phyloP scores from a whole-genome alignment of 495 filamentous ascomycete genomes.

The Gamarada debralockiae region DNA sequence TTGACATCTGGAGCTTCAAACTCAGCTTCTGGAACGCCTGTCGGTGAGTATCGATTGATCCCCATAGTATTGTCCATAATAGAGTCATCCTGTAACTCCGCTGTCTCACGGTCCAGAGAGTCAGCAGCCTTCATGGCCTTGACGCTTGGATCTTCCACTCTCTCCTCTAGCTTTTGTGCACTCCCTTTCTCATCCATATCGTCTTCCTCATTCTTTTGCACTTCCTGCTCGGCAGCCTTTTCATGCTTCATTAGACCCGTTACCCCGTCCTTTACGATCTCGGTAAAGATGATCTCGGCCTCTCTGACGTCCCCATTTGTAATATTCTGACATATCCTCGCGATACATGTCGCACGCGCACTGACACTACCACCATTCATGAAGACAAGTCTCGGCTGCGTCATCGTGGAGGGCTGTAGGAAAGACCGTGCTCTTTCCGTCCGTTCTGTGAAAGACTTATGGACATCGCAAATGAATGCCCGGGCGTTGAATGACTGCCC shows the following conservation, averaged over 20 bases:
- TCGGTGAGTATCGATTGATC: neutral
- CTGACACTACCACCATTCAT: conserved; percentile 46
- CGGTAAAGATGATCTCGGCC: conserved; percentile 40
- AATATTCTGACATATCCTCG: conserved; percentile 36
- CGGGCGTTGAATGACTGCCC: conserved; percentile 29
- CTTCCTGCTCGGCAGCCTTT: neutral
- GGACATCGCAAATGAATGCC: conserved; percentile 36
- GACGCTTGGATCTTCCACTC: conserved; percentile 29
- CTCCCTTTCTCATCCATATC: conserved; percentile 7
- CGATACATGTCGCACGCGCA: conserved; percentile 39
- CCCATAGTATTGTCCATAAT: neutral
- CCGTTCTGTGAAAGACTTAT: conserved; percentile 36
- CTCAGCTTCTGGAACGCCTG: neutral
- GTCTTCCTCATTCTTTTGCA: neutral
- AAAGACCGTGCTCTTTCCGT: conserved; percentile 40
- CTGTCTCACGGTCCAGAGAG: conserved; percentile 42
- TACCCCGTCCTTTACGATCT: conserved; percentile 39
- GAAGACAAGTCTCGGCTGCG: conserved; percentile 44
- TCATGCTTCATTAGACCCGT: conserved; percentile 25
- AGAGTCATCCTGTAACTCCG: conserved; percentile 29
- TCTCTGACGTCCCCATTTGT: conserved; percentile 34
- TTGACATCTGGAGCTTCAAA: neutral
- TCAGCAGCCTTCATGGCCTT: conserved; percentile 48
- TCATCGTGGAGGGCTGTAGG: conserved; percentile 33
- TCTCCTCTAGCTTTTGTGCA: neutral